phyloP scores from a whole-genome alignment of 164 flowering plant species.

The Vitis vinifera region ASM3070453v1 NC_081814.1:7688501-7689000 shows the following conservation, averaged over 20 bases:
- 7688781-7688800: slow-evolving; percentile 29
- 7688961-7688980: slow-evolving; percentile 21
- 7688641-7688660: slow-evolving; percentile 3
- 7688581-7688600: slow-evolving; percentile 11
- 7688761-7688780: slow-evolving; percentile 32
- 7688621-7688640: slow-evolving; percentile 13
- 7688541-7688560: slow-evolving; percentile 18
- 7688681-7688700: slow-evolving; percentile 21
- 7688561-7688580: slow-evolving; percentile 14
- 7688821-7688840: slow-evolving; percentile 14
- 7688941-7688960: slow-evolving; percentile 19
- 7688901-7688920: slow-evolving; percentile 20
- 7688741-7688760: slow-evolving; percentile 92
- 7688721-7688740: slow-evolving; percentile 89
- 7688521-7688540: slow-evolving; percentile 14
- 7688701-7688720: slow-evolving; percentile 71
- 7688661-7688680: slow-evolving; percentile 19
- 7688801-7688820: slow-evolving; percentile 20
- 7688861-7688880: slow-evolving; percentile 24
- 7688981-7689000: slow-evolving; percentile 18
- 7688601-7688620: slow-evolving; percentile 10
- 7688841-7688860: slow-evolving; percentile 15
- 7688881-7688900: slow-evolving; percentile 26
- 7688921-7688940: slow-evolving; percentile 17
- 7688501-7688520: slow-evolving; percentile 10